Evolutionary conservation across 306 rosid species (phyloP).

Genomic region (Ceratonia siliqua): DNA sequence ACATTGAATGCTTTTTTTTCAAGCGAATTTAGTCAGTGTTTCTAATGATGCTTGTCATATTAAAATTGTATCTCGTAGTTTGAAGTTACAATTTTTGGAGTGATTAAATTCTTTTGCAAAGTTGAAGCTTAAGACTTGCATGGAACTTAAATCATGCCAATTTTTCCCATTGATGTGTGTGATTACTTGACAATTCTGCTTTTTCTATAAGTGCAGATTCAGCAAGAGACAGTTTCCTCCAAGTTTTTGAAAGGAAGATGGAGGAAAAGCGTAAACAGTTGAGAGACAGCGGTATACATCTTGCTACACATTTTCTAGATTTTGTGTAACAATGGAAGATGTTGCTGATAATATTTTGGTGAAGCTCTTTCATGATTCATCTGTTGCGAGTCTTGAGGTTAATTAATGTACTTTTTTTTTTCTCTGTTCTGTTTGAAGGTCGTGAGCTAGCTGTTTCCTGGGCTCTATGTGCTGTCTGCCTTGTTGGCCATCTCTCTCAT

Average conservation of each 20-base stretch:
- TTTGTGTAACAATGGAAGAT: conserved; percentile 33
- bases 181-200: conserved; percentile 43
- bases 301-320: conserved; percentile 21
- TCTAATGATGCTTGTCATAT: conserved; percentile 23
- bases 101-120: conserved; percentile 5
- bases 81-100: conserved; percentile 17
- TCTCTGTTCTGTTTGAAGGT: conserved; percentile 52
- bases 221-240: conserved; percentile 66
- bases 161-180: conserved; percentile 32
- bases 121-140: conserved; percentile 34
- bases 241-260: conserved; percentile 82
- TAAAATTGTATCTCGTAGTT: conserved; percentile 7
- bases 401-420: conserved; percentile 27
- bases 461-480: conserved; percentile 96
- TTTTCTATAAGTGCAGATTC: conserved; percentile 70
- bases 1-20: not conserved
- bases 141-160: conserved; percentile 7
- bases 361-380: conserved; percentile 30
- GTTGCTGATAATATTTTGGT: conserved; percentile 29
- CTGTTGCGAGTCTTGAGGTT: conserved; percentile 28
- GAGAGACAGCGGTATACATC: conserved; percentile 77
- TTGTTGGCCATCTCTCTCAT: conserved; percentile 90
- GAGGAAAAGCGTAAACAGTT: conserved; percentile 78
- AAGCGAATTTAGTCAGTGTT: conserved; percentile 10
- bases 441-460: conserved; percentile 89